Evolutionary conservation across 768 basidiomycete species (phyloP).

Genomic region (Termitomyces eurrhizus): DNA sequence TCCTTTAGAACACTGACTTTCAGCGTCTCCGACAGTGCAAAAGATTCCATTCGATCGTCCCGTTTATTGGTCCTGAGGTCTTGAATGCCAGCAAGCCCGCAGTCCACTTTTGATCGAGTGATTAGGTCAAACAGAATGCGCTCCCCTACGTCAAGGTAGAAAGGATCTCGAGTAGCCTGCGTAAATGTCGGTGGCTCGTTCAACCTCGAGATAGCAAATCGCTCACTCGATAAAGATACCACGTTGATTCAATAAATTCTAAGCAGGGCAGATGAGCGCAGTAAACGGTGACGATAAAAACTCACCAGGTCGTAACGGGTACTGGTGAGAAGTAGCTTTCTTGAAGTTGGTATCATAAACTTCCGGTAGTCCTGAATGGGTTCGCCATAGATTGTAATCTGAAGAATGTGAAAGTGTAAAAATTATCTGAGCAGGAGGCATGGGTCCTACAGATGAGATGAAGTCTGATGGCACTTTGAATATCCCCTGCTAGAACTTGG

Average conservation of each 20-base stretch:
- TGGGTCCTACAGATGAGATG: constrained; percentile 73
- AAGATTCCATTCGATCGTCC: constrained; percentile 97
- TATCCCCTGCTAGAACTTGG: constrained; percentile 81
- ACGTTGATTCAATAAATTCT: constrained; percentile 96
- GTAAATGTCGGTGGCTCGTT: not conserved
- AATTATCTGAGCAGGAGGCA: not conserved
- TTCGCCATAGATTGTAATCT: constrained; percentile 94
- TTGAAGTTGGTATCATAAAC: constrained; percentile 81
- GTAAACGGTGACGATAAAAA: not conserved
- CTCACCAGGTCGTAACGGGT: constrained; percentile 74
- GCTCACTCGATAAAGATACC: constrained; percentile 87
- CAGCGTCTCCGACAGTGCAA: constrained; percentile 88
- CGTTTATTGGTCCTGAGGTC: constrained; percentile 74
- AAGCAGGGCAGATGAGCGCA: not conserved
- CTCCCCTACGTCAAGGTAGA: constrained; percentile 90
- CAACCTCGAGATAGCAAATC: not conserved
- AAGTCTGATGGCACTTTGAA: constrained; percentile 88
- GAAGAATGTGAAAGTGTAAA: not conserved
- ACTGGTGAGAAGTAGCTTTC: constrained; percentile 70
- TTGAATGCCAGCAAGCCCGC: constrained; percentile 80
- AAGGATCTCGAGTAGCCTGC: constrained; percentile 88
- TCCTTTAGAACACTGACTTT: constrained; percentile 50
- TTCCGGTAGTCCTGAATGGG: constrained; percentile 87
- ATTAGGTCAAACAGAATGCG: constrained; percentile 74
- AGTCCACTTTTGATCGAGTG: constrained; percentile 73